These are phyloP conservation scores for Dictyostelium brefeldianum DNA, from an alignment of 78 protist genomes.

Conservation along the genomic window DNA sequence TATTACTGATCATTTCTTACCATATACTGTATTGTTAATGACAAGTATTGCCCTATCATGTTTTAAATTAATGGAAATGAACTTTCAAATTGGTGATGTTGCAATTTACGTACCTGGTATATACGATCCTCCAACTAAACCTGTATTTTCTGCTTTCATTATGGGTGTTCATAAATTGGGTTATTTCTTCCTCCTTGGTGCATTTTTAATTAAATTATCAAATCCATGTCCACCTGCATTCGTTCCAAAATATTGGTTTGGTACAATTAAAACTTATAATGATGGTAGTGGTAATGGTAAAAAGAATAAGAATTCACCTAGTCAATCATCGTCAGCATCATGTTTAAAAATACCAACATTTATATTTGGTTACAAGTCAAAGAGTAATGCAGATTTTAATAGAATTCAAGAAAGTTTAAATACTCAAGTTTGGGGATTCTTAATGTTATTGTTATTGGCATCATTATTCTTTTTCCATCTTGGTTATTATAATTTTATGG, in stretches of 20 bases:
- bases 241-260: background rate
- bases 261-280: background rate
- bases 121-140: slow-evolving; percentile 66
- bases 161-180: slow-evolving; percentile 74
- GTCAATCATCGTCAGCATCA: background rate
- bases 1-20: slow-evolving; percentile 75
- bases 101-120: slow-evolving; percentile 78
- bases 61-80: slow-evolving; percentile 67
- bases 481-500: slow-evolving; percentile 73
- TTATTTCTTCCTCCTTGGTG: slow-evolving; percentile 59
- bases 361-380: slow-evolving; percentile 61
- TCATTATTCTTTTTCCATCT: slow-evolving; percentile 73
- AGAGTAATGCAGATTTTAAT: slow-evolving; percentile 45
- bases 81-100: slow-evolving; percentile 77
- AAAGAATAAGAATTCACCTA: background rate
- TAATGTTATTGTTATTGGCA: slow-evolving; percentile 24
- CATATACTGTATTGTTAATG: slow-evolving; percentile 31
- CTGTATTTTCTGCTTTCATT: slow-evolving; percentile 55
- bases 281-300: background rate
- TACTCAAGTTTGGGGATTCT: slow-evolving; percentile 71
- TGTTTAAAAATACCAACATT: background rate
- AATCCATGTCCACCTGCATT: slow-evolving; percentile 76
- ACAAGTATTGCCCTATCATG: slow-evolving; percentile 38
- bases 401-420: slow-evolving; percentile 53
- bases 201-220: slow-evolving; percentile 48